Evolutionary conservation across 352 stramenopile genomes (phyloP).

Genomic region (Thalassiosira livingstoniorum): DNA sequence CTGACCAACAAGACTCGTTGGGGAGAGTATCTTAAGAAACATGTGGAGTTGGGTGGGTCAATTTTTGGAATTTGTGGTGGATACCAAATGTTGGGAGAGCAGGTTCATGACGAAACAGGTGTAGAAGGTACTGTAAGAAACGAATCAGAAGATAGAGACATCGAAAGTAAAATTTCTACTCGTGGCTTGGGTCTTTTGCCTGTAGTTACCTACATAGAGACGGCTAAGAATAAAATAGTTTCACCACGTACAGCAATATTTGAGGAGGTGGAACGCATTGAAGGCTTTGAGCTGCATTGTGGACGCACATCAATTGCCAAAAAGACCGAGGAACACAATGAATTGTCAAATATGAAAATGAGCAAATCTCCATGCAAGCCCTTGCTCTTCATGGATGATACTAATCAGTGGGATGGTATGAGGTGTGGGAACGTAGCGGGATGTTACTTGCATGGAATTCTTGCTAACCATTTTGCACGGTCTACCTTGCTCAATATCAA

Average conservation of each 20-base stretch:
- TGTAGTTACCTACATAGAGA: neutral
- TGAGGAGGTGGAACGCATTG: conserved; percentile 15
- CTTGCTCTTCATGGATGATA: conserved; percentile 21
- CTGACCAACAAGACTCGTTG: conserved; percentile 50
- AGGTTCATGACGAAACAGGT: conserved; percentile 26
- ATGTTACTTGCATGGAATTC: conserved; percentile 58
- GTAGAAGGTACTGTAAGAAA: conserved; percentile 22
- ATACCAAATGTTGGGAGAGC: conserved; percentile 54
- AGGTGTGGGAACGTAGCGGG: conserved; percentile 29
- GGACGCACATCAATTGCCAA: conserved; percentile 20
- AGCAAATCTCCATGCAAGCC: neutral
- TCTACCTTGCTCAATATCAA: conserved; percentile 33
- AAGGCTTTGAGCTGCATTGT: conserved; percentile 61
- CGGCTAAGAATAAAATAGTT: conserved; percentile 15
- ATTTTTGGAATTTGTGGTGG: conserved; percentile 52
- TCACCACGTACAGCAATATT: conserved; percentile 31
- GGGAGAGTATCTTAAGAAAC: conserved; percentile 40
- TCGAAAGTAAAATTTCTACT: neutral
- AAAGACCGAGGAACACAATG: neutral
- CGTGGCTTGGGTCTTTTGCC: neutral
- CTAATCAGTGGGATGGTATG: conserved; percentile 44
- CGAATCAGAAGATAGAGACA: neutral
- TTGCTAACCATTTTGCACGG: conserved; percentile 31
- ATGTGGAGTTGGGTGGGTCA: conserved; percentile 30
- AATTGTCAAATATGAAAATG: neutral